Evolutionary conservation across 2,329 filamentous ascomycete species (phyloP), one percentile per base, ranked within the genome.

Genomic region (Colletotrichum nymphaeae): DNA sequence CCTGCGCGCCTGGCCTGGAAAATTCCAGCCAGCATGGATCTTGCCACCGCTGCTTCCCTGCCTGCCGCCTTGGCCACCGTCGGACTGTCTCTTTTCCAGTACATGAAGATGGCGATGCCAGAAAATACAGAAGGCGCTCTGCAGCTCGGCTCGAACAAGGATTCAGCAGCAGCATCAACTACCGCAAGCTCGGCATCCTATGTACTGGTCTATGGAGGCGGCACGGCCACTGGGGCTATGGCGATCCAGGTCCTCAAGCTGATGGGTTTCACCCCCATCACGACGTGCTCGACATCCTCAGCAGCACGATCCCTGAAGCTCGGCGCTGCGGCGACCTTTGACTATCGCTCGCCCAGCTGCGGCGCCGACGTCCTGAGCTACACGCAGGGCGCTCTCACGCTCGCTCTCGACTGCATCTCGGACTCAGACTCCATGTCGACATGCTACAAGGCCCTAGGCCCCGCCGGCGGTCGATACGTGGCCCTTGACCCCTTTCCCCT

Each of bases 401-500:
- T 26, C 16, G 59, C 59, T 5, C 42, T 63, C 4, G 59, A 63
- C 42, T 63, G 59, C 19, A 52, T 63, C 59, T 26, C 59, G 14
- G 59, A 63, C n/a, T 30, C 19, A 16, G 46, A 32, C 32, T 71
- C 72, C n/a, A 76, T 76, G 73, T 11, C 46, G 8, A 65, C 73
- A 28, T 77, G 76, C 60, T 76, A 76, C 58, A 67, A 73, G 26
- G 73, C 75, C 9, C 42, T 77, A 24, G 73, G 75, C 5, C 53
- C 35, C 2, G 63, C 58, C 4, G 76, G 76, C 3, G 76, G 76
- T 3, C 58, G 59, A 7, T 78, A 78, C 66, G 69, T 77, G 1
- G 75, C 72, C 2, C 65, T 78, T 1, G 76, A 78, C 22, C 56
- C 56, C 30, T 32, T 58, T 5, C 77, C 77, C 4, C 66, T 78